These are phyloP conservation scores for Rutidosis leptorrhynchoides DNA, from an alignment of 129 eudicot species.

Conservation along the genomic window DNA sequence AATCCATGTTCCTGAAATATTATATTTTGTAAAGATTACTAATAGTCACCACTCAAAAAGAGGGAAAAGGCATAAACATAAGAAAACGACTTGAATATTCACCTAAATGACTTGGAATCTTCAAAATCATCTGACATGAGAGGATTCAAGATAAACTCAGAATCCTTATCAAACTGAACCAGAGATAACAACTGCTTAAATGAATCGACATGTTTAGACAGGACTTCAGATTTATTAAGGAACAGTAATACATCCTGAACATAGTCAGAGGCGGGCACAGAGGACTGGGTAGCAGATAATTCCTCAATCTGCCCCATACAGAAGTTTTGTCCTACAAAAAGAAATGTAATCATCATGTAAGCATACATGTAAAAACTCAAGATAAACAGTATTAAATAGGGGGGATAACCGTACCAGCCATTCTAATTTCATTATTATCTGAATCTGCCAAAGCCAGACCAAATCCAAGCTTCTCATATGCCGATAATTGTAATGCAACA, in stretches of 20 bases:
- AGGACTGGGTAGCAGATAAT: conserved; percentile 42
- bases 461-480: conserved; percentile 62
- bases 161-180: conserved; percentile 50
- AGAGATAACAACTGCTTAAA: conserved; percentile 74
- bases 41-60: background rate
- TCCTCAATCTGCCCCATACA: conserved; percentile 69
- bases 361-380: background rate
- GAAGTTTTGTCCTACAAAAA: conserved; percentile 73
- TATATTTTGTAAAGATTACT: background rate
- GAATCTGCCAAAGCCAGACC: conserved; percentile 84
- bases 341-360: background rate
- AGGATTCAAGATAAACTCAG: conserved; percentile 64
- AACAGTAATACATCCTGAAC: conserved; percentile 76
- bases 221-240: conserved; percentile 73
- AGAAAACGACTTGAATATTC: conserved; percentile 13
- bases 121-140: conserved; percentile 62
- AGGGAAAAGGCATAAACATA: background rate
- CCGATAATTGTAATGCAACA: conserved; percentile 54
- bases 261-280: conserved; percentile 49
- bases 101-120: conserved; percentile 69
- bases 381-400: conserved; percentile 10
- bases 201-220: conserved; percentile 72
- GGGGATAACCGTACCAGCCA: conserved; percentile 52
- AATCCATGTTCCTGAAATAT: conserved; percentile 54
- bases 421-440: conserved; percentile 62